Base-by-base conservation (phyloP, 2,329 filamentous ascomycete species). In the Apiospora arundinis region DNA sequence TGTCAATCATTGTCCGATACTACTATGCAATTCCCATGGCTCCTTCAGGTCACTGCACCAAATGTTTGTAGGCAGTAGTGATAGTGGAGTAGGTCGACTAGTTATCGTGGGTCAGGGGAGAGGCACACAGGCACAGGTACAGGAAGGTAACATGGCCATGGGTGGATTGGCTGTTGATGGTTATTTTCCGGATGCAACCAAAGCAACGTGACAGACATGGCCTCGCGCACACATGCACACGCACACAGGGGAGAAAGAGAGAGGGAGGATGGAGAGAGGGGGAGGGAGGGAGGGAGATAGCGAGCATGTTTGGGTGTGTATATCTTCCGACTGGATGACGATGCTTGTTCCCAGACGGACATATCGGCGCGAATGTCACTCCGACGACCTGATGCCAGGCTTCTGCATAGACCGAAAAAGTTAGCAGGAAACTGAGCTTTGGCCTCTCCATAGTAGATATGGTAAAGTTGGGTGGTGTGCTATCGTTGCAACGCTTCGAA, bases 111-210 rank as follows among this genome's bases (percentile, higher is more conserved):
- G 56, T 40, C 56, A 63, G 56, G 56, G 56, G 32, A 63, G 32
- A 45, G 16, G 12, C 18, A 37, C 14, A n/a, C 28, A n/a, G n/a
- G n/a, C n/a, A 37, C 49, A 56, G 49, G 49, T 42, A 42, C 52
- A 60, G 32, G 32, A 21, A 63, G 56, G 28, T 40, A 63, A 21
- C 18, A 63, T 37, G 18, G 28, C n/a, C 18, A 37, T 40, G 28
- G 32, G 18, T 25, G 25, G 49, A 14, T 14, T 40, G 9, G 32
- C 28, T 40, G 56, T n/a, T 40, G 4, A 63, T 23, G 23, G 56
- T 63, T 63, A 63, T 63, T 40, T 40, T 63, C 56, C 56, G 56
- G 56, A 63, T 63, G 56, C 28, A 63, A 63, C 56, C 56, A 63
- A 40, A 63, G 56, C 32, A 63, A 63, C 56, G 32, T 63, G 56